Conservation (phyloP, 169 alveolate genomes). For the Babesia bigemina region DNA sequence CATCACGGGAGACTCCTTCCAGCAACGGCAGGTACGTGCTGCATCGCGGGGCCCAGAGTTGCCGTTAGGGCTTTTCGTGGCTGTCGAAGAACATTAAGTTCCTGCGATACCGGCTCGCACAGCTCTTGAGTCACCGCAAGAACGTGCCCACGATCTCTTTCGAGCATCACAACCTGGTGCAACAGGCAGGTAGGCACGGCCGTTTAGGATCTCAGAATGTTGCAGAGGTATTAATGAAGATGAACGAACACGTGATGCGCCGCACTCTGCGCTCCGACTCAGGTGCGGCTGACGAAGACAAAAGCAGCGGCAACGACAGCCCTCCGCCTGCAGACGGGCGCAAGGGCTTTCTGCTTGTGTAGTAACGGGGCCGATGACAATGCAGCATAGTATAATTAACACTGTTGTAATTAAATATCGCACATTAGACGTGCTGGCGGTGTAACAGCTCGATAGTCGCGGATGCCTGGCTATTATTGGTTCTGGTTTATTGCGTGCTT, state of each 20-base stretch:
- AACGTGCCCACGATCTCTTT: slow-evolving; percentile 60
- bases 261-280: background rate
- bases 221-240: slow-evolving; percentile 45
- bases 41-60: background rate
- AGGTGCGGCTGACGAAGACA: background rate
- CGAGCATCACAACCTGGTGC: slow-evolving; percentile 35
- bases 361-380: background rate
- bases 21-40: slow-evolving; percentile 55
- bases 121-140: slow-evolving; percentile 49
- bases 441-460: too few relatives aligned
- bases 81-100: slow-evolving; percentile 39
- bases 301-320: background rate
- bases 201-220: background rate
- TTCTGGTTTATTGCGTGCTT: background rate
- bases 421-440: too few relatives aligned
- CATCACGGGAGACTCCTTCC: slow-evolving; percentile 62
- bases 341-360: slow-evolving; percentile 3
- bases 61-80: slow-evolving; percentile 62
- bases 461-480: too few relatives aligned
- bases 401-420: too few relatives aligned
- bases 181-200: slow-evolving; percentile 42
- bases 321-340: background rate
- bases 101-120: slow-evolving; percentile 56
- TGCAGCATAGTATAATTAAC: too few relatives aligned
- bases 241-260: slow-evolving; percentile 27